Evolutionary conservation across 2,329 filamentous ascomycete genomes (phyloP).

Genomic region (Zalaria sp.): DNA sequence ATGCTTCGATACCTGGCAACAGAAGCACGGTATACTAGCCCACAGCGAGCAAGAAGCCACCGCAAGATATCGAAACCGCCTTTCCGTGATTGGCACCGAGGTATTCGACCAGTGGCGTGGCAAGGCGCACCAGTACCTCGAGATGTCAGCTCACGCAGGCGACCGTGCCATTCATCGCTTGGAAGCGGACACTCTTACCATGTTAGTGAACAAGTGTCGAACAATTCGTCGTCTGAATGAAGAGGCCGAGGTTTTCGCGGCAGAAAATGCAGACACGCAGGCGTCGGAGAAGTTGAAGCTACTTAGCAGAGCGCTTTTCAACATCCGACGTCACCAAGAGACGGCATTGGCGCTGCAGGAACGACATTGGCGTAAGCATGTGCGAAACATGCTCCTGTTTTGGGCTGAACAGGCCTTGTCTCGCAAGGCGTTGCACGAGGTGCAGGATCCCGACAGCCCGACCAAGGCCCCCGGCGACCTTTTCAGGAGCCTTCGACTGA

Average conservation of each 20-base stretch:
- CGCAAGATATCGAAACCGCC: conserved; percentile 19
- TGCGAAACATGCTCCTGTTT: conserved; percentile 39
- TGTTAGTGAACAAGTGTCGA: conserved; percentile 1
- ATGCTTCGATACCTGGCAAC: conserved; percentile 25
- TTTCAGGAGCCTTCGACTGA: conserved; percentile 6
- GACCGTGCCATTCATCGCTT: conserved; percentile 8
- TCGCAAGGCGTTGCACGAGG: conserved; percentile 7
- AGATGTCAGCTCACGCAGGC: conserved; percentile 19
- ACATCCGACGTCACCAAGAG: conserved; percentile 34
- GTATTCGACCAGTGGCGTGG: conserved; percentile 24
- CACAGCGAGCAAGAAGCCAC: conserved; percentile 26
- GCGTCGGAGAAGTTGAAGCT: conserved; percentile 29
- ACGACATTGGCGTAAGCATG: conserved; percentile 40
- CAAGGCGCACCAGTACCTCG: conserved; percentile 9
- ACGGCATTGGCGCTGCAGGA: conserved; percentile 38
- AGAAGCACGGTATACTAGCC: conserved; percentile 16
- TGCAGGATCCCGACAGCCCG: conserved; percentile 6
- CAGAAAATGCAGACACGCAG: background rate
- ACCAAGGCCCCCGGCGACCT: conserved; percentile 1
- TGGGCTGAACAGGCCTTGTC: conserved; percentile 35
- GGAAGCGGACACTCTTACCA: background rate
- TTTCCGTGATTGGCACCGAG: conserved; percentile 15
- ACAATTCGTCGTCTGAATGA: conserved; percentile 7
- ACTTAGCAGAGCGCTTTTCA: conserved; percentile 44
- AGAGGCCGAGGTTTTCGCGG: conserved; percentile 30